Conservation (phyloP, 768 basidiomycete genomes). For the Epithele typhae region DNA sequence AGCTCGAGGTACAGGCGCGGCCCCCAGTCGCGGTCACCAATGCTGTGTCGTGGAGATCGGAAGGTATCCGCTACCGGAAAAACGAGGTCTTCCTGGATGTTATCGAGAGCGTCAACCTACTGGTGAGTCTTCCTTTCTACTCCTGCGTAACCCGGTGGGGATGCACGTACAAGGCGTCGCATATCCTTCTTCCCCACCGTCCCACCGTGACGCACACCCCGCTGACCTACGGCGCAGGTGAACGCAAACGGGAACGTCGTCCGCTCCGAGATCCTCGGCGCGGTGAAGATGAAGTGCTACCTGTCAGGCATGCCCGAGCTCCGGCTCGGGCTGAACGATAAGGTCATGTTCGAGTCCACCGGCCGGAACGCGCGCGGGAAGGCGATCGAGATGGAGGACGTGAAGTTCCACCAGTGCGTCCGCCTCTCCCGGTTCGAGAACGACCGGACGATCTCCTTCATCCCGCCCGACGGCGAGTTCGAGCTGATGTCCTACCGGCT, state of each 20-base stretch:
- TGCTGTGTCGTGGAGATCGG: conserved; percentile 97
- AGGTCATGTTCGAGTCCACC: conserved; percentile 99
- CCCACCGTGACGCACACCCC: too few relatives aligned
- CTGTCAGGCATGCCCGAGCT: conserved; percentile 99
- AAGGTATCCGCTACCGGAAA: conserved; percentile 95
- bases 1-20: conserved; percentile 87
- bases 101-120: conserved; percentile 93
- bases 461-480: conserved; percentile 98
- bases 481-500: conserved; percentile 98
- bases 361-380: conserved; percentile 94
- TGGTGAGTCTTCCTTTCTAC: conserved; percentile 54
- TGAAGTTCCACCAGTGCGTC: conserved; percentile 99
- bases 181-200: too few relatives aligned
- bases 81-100: conserved; percentile 99
- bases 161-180: too few relatives aligned
- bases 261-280: conserved; percentile 95
- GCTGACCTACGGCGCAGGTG: conserved; percentile 47
- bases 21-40: conserved; percentile 98
- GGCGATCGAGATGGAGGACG: conserved; percentile 99
- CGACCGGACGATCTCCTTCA: conserved; percentile 98
- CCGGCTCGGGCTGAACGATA: conserved; percentile 93
- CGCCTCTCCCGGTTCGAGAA: conserved; percentile 96
- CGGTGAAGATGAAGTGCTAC: conserved; percentile 99
- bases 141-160: background rate
- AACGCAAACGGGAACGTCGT: conserved; percentile 97